Evolutionary conservation across 2,329 filamentous ascomycete genomes (phyloP), one percentile per base, ranked within the genome.

Genomic region (Arachnopeziza araneosa): DNA sequence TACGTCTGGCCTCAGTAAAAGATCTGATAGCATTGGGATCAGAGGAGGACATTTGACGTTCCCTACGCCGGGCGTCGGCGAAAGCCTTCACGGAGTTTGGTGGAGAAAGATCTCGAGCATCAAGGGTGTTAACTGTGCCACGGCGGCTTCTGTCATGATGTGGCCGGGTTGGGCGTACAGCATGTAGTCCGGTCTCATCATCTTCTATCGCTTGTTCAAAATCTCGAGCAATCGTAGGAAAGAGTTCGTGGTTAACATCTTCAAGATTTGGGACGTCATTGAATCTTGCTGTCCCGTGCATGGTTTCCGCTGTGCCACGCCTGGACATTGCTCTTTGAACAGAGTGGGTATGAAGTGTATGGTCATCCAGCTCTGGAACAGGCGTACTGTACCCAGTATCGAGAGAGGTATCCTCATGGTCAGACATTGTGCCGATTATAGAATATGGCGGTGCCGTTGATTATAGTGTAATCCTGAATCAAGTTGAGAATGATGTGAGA

Each of bases 31-130:
- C 96, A 74, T 96, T 97, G 2, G 93, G 93, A 24, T 72, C 70
- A 2, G 63, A 60, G 63, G 84, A 72, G 2, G 86, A 89, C 55
- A 84, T 82, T 54, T 85, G 81, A 51, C 93, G 89, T 71, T 93
- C 90, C 61, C 93, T 88, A 61, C 91, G 90, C 55, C 91, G 88
- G 58, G 91, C 90, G 70, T 95, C 90, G 21, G 95, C 95, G 75
- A 99, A 99, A 3, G 95, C 95, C 74, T 98, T 96, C 56, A 99
- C 92, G 0, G 95, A 99, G 74, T 97, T 99, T 8, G 95, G 95
- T 12, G 93, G 93, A 6, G 95, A 98, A 1, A 84, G 78, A 0
- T 90, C 91, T 58, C 91, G 83, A 54, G 83, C 84, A 23, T 83
- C 81, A 24, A 77, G 74, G 1, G 83, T 83, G 32, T 80, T 81